Base-by-base conservation (phyloP, 2,329 filamentous ascomycete genomes). In the Fusarium siculi region DNA sequence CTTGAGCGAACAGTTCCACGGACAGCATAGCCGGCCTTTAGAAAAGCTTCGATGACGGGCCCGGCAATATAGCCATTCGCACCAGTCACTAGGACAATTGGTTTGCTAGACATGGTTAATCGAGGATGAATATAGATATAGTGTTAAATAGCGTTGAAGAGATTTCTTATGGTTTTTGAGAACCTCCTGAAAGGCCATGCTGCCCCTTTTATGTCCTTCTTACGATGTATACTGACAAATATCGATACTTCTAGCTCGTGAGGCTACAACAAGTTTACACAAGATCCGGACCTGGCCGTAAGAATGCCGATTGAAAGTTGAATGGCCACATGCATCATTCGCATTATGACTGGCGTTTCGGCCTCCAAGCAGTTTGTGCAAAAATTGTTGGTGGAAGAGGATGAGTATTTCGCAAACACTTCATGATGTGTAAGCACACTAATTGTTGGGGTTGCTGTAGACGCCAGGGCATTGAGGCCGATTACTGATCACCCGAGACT, bases 21-120 rank as follows among this genome's bases (percentile, higher is more conserved):
- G n/a, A 84, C 81, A 2, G 75, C 76, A 59, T 83, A 84, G 5
- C 82, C 82, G 18, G 78, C 78, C 23, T 79, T 61, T 10, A 84
- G 80, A 25, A 84, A 79, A 21, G 79, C 77, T 25, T 81, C 76
- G 28, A 82, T 80, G 19, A 82, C 79, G n/a, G 79, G 75, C 18
- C 77, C 79, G 23, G 79, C 82, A 44, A 84, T 82, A 74, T 82
- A 84, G 59, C 82, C 82, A 57, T 83, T 84, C 60, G 82, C 81
- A 34, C 82, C 82, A 1, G 82, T 83, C 23, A 84, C 77, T 16
- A 81, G 77, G 18, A 81, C 79, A 76, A 76, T 73, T 19, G 49
- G 64, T 37, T 77, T 77, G 36, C 36, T 49, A 36, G 70, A 52
- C 75, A 77, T 77, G 62, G 23, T 75, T 32, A n/a, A 21, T 42